Evolutionary conservation across 2,329 filamentous ascomycete genomes (phyloP).

Genomic region (Colletotrichum graminicola): DNA sequence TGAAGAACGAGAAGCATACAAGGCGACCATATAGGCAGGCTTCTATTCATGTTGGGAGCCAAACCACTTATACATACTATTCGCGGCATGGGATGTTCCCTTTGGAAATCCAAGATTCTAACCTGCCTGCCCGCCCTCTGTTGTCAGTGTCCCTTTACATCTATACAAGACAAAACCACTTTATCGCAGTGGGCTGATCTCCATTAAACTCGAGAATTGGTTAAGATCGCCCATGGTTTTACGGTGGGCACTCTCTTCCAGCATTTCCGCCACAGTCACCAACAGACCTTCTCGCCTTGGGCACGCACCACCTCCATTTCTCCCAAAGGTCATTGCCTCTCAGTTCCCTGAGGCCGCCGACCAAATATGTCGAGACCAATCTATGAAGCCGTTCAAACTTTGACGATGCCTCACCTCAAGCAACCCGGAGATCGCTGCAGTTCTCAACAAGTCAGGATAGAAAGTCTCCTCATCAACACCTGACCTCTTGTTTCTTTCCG

Average conservation of each 20-base stretch:
- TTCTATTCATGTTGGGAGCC: background rate
- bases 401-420: background rate
- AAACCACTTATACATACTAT: background rate
- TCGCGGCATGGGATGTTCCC: background rate
- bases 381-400: background rate
- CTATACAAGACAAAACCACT: background rate
- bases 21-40: background rate
- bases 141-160: background rate
- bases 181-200: background rate
- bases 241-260: background rate
- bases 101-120: background rate
- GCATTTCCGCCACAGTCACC: background rate
- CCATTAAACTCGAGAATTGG: background rate
- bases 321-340: background rate
- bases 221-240: too few relatives aligned
- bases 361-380: background rate
- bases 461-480: background rate
- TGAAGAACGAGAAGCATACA: background rate
- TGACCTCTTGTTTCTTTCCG: background rate
- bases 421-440: background rate
- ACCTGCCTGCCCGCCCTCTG: background rate
- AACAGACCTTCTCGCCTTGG: background rate
- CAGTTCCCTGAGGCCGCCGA: too few relatives aligned
- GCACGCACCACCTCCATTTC: background rate
- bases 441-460: background rate